Percentiles rank a stretch among this genome's conserved stretches.
Evolutionary conservation across 1,284 basidiomycete species (phyloP).

Genomic region (Cutaneotrichosporon sp.): DNA sequence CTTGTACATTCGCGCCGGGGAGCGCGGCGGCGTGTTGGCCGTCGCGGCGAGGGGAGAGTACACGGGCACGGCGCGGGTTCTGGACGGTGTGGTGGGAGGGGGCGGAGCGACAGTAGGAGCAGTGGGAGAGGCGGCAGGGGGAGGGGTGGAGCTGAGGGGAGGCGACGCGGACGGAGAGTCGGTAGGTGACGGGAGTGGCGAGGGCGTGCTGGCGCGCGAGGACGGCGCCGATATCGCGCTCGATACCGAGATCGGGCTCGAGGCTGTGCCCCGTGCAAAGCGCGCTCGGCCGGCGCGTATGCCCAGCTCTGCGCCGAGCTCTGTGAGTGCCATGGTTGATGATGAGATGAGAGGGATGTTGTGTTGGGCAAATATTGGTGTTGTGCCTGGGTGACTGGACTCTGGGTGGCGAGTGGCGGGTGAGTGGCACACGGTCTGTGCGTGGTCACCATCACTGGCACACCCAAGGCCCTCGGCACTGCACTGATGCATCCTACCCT

Average conservation of each 20-base stretch:
- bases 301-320: conserved; percentile 10
- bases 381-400: background rate
- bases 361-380: background rate
- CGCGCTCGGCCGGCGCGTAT: conserved; percentile 3
- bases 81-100: background rate
- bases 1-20: background rate
- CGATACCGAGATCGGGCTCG: conserved; percentile 30
- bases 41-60: conserved; percentile 22
- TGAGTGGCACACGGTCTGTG: too few species aligned
- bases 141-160: conserved; percentile 18
- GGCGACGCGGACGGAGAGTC: background rate
- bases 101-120: too few species aligned
- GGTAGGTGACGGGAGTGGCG: background rate
- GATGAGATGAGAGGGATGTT: background rate
- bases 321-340: background rate
- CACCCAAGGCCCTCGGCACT: too few species aligned
- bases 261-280: conserved; percentile 20
- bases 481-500: too few species aligned
- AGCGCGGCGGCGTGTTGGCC: conserved; percentile 29
- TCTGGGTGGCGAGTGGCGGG: background rate
- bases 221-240: conserved; percentile 18
- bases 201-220: conserved; percentile 15
- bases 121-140: conserved; percentile 11
- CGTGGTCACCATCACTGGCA: too few species aligned
- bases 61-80: conserved; percentile 5